Evolutionary conservation across 306 rosid species (phyloP), one percentile per base, ranked within the genome.

Genomic region (Prunus salicina): DNA sequence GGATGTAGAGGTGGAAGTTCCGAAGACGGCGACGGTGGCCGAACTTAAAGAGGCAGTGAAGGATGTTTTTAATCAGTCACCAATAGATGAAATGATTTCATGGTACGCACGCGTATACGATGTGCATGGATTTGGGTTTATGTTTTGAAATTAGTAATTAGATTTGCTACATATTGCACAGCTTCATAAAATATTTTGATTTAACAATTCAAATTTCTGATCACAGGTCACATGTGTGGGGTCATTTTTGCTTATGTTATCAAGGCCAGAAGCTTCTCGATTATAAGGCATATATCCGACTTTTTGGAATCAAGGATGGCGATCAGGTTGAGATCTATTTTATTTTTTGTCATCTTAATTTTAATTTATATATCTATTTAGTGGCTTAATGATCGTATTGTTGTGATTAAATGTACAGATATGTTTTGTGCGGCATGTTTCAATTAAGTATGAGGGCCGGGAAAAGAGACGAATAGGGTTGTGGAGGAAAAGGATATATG

Each of bases 221-320:
- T 24, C 73, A 83, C 30, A 87, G 89, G 89, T 75, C 86, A 64
- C 86, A 82, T 81, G 86, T 85, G 41, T 85, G 91, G 89, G 78
- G 89, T 71, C 82, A 85, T 72, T 87, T 85, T 85, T 85, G 86
- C 84, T 81, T 83, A 34, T 55, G 86, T 78, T 87, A 78, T 49
- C 43, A 85, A 49, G 80, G 82, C 18, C 67, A 64, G 74, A 85
- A 85, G 56, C 81, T 85, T 8, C 71, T 87, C 11, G 78, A 82
- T 77, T 77, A 82, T 71, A 82, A 85, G 67, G 78, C 77, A 20
- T 34, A 12, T 53, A 83, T 87, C 73, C 64, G 80, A 43, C 56
- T 53, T 24, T 67, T 78, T 69, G 91, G 86, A 47, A 78, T 85
- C 76, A 75, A 76, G 46, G 89, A 85, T 61, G 87, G 72, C n/a